phyloP scores from a whole-genome alignment of 768 basidiomycete genomes.

The Rhodosporidiobolus sp. region DNA sequence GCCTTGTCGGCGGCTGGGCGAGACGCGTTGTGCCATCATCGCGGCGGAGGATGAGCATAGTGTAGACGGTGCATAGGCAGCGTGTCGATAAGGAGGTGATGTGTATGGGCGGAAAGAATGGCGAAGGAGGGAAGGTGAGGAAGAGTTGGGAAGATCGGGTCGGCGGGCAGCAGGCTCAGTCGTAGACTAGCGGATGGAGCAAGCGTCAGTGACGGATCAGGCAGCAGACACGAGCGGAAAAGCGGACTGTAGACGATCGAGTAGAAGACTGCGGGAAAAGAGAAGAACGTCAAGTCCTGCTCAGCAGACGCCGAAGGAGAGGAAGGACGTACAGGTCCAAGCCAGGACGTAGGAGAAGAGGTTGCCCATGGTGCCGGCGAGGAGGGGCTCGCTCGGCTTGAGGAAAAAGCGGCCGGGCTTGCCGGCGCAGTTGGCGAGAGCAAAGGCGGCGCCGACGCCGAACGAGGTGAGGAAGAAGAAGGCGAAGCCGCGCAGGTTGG shows the following conservation, averaged over 20 bases:
- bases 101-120: background rate
- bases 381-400: conserved; percentile 6
- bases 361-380: conserved; percentile 15
- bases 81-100: background rate
- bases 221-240: too few relatives aligned
- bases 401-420: conserved; percentile 12
- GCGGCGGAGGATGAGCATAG: background rate
- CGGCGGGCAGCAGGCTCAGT: background rate
- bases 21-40: too few relatives aligned
- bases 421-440: background rate
- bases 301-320: too few relatives aligned
- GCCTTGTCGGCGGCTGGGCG: too few relatives aligned
- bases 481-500: conserved; percentile 29
- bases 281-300: background rate
- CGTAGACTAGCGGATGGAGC: background rate
- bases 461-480: conserved; percentile 29
- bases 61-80: too few relatives aligned
- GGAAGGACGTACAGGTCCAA: conserved; percentile 24
- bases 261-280: conserved; percentile 11
- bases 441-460: conserved; percentile 12
- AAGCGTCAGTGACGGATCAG: background rate
- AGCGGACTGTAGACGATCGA: conserved; percentile 23
- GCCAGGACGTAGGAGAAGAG: conserved; percentile 28
- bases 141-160: background rate
- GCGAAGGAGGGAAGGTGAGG: background rate